phyloP scores from a whole-genome alignment of 1,284 basidiomycete genomes.

The Peniophora sp. region DNA sequence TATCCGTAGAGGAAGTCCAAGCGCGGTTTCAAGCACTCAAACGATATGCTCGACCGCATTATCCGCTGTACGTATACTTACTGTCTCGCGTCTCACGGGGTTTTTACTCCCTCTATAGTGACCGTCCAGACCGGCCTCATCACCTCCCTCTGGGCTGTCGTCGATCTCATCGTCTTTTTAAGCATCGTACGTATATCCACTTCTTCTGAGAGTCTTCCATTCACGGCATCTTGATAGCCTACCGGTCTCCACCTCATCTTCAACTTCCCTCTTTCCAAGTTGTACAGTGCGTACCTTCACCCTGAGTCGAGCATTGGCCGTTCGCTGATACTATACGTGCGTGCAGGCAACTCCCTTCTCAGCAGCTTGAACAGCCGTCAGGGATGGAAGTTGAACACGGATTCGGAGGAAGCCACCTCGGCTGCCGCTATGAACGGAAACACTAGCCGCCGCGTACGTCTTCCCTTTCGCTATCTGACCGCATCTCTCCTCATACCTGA shows the following conservation, averaged over 20 bases:
- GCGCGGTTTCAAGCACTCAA: constrained; percentile 6
- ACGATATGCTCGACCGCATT: constrained; percentile 7
- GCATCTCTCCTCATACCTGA: too few relatives aligned
- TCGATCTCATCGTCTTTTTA: constrained; percentile 18
- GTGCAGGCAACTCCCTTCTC: constrained; percentile 17
- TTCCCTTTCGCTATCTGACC: not conserved
- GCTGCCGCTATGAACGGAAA: not conserved
- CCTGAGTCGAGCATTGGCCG: too few relatives aligned
- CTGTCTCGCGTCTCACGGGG: not conserved
- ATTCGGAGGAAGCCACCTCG: not conserved
- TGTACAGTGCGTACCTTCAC: constrained; percentile 14
- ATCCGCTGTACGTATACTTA: constrained; percentile 6
- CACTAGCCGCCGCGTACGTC: not conserved
- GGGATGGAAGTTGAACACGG: not conserved
- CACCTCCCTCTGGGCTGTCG: constrained; percentile 17
- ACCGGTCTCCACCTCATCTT: constrained; percentile 18
- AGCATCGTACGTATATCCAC: constrained; percentile 7
- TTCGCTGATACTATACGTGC: too few relatives aligned
- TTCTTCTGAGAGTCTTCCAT: too few relatives aligned
- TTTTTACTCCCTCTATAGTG: constrained; percentile 10
- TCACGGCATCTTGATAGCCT: too few relatives aligned
- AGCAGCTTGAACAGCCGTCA: constrained; percentile 21
- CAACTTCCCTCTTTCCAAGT: constrained; percentile 20
- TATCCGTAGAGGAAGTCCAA: constrained; percentile 5
- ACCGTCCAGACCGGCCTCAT: constrained; percentile 21